Evolutionary conservation across 352 stramenopile genomes (phyloP).

Genomic region (Globisporangium alternatum): DNA sequence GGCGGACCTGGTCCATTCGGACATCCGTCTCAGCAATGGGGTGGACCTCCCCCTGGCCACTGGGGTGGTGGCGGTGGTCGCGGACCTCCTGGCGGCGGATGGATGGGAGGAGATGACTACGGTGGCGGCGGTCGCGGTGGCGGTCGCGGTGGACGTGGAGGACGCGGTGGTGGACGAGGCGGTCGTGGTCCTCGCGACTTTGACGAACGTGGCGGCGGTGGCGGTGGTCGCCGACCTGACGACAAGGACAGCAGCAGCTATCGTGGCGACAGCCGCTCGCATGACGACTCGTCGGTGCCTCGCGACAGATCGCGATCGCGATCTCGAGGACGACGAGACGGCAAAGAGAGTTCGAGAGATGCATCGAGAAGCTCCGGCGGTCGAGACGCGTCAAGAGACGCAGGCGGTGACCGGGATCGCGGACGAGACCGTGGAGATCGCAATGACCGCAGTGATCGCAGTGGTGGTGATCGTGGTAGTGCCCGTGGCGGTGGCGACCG

Average conservation of each 20-base stretch:
- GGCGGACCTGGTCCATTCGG: conserved; percentile 26
- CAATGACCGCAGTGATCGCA: conserved; percentile 17
- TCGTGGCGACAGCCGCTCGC: conserved; percentile 25
- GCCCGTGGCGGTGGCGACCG: conserved; percentile 15
- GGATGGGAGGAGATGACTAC: conserved; percentile 39
- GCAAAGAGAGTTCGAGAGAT: conserved; percentile 17
- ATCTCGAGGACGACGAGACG: conserved; percentile 31
- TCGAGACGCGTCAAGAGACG: conserved; percentile 19
- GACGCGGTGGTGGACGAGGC: conserved; percentile 20
- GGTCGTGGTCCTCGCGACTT: conserved; percentile 23
- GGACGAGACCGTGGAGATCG: conserved; percentile 25
- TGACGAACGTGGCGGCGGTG: conserved; percentile 50
- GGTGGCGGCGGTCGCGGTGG: conserved; percentile 29
- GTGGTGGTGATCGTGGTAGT: conserved; percentile 12
- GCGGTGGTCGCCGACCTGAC: conserved; percentile 27
- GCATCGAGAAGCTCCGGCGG: conserved; percentile 12
- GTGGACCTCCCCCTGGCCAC: conserved; percentile 35
- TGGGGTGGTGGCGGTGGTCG: conserved; percentile 45
- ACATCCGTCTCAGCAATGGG: conserved; percentile 35
- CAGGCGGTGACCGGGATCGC: conserved; percentile 21
- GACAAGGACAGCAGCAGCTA: conserved; percentile 24
- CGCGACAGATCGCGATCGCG: conserved; percentile 60
- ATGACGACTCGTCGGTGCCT: conserved; percentile 30
- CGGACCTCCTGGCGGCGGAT: conserved; percentile 36
- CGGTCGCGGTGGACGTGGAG: conserved; percentile 28